Conservation (phyloP, 345 rosid species). For the Eucalyptus victrix region DNA sequence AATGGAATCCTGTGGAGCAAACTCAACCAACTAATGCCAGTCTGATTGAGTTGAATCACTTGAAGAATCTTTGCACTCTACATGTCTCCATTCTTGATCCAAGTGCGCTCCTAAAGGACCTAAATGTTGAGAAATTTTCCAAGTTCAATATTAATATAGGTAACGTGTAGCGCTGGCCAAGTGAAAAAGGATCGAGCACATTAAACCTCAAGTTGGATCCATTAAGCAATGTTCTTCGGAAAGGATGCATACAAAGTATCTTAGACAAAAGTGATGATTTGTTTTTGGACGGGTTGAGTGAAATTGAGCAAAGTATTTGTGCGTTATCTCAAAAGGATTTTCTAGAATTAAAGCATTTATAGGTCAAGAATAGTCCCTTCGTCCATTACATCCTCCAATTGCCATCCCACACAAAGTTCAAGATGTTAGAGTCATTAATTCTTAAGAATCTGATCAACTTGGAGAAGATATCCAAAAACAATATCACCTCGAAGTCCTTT, state of each 20-base stretch:
- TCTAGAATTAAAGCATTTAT: too few species aligned
- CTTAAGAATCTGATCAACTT: too few species aligned
- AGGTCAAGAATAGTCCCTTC: too few species aligned
- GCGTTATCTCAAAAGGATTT: not conserved
- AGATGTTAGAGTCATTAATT: too few species aligned
- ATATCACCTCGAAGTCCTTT: too few species aligned
- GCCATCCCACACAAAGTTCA: too few species aligned
- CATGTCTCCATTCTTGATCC: not conserved
- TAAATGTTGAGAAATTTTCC: too few species aligned
- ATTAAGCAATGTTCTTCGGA: rapidly evolving
- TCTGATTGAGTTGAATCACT: not conserved
- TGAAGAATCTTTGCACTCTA: not conserved
- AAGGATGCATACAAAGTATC: not conserved
- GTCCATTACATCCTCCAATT: too few species aligned
- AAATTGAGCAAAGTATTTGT: not conserved
- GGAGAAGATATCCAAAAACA: too few species aligned
- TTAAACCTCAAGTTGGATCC: not conserved
- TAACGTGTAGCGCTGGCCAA: rapidly evolving
- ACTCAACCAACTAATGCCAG: not conserved
- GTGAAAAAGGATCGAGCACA: not conserved
- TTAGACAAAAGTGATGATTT: not conserved
- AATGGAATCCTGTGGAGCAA: not conserved
- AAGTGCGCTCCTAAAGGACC: not conserved
- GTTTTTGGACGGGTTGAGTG: rapidly evolving
- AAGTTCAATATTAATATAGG: too few species aligned